phyloP scores from a whole-genome alignment of 2,329 filamentous ascomycete genomes.

The Aspergillaceae sp. region DNA sequence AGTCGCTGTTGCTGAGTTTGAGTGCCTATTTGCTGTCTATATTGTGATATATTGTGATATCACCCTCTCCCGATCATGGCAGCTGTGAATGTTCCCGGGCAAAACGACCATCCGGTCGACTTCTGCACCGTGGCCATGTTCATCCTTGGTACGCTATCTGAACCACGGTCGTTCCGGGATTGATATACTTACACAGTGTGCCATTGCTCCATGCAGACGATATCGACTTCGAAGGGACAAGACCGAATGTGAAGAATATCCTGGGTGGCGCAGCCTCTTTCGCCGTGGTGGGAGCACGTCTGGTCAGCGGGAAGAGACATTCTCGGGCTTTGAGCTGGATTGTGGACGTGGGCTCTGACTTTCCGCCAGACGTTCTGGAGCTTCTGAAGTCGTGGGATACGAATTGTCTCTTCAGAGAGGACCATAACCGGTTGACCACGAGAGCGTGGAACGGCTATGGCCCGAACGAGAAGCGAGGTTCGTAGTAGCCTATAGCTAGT shows the following conservation, averaged over 20 bases:
- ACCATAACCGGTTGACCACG: slow-evolving; percentile 65
- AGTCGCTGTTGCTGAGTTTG: neutral
- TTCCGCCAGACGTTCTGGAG: slow-evolving; percentile 57
- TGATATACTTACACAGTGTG: neutral
- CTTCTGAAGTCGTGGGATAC: slow-evolving; percentile 70
- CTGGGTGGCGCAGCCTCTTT: slow-evolving; percentile 86
- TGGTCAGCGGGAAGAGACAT: slow-evolving; percentile 64
- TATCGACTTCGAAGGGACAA: slow-evolving; percentile 72
- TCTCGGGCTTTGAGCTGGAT: slow-evolving; percentile 77
- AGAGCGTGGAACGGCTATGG: slow-evolving; percentile 89
- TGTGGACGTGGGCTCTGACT: slow-evolving; percentile 81
- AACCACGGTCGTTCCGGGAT: neutral
- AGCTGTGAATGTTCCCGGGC: slow-evolving; percentile 1
- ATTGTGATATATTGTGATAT: neutral
- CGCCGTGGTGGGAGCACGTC: slow-evolving; percentile 75
- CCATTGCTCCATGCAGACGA: slow-evolving; percentile 54
- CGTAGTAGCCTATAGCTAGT: slow-evolving; percentile 2
- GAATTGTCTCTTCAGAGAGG: slow-evolving; percentile 58
- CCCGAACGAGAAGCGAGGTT: slow-evolving; percentile 54
- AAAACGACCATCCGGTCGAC: slow-evolving; percentile 32
- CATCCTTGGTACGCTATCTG: slow-evolving; percentile 46
- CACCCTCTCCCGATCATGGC: slow-evolving; percentile 11
- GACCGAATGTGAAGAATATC: slow-evolving; percentile 60
- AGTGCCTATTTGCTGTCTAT: neutral
- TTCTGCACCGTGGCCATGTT: slow-evolving; percentile 57